phyloP scores from a whole-genome alignment of 2,329 filamentous ascomycete genomes.

The Pseudogymnoascus sp. region DNA sequence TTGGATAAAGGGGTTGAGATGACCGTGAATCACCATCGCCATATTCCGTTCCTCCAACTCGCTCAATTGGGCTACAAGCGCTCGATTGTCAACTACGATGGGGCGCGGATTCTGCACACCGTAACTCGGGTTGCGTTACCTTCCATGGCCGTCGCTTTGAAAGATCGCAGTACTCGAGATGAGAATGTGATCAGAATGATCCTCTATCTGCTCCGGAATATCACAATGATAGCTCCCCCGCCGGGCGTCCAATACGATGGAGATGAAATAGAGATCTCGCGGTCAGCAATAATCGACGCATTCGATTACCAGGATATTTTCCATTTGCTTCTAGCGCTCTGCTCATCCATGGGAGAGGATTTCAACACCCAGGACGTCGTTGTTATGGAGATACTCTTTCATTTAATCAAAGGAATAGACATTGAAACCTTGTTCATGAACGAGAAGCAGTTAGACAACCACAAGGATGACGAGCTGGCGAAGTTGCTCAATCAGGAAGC shows the following conservation, averaged over 20 bases:
- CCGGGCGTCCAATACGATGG: slow-evolving; percentile 66
- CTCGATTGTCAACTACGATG: slow-evolving; percentile 75
- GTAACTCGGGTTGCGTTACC: slow-evolving; percentile 75
- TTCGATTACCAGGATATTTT: slow-evolving; percentile 90
- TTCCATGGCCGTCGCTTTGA: slow-evolving; percentile 69
- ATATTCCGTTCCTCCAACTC: slow-evolving; percentile 80
- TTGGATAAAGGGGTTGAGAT: slow-evolving; percentile 72
- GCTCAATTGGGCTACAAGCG: slow-evolving; percentile 87
- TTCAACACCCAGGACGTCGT: slow-evolving; percentile 83
- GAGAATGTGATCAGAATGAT: slow-evolving; percentile 88
- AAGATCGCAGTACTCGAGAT: slow-evolving; percentile 69
- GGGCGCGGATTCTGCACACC: slow-evolving; percentile 67
- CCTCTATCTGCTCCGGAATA: slow-evolving; percentile 81
- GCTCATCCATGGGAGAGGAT: slow-evolving; percentile 89
- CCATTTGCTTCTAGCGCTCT: slow-evolving; percentile 72
- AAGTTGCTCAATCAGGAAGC: slow-evolving; percentile 72
- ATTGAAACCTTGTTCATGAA: slow-evolving; percentile 78
- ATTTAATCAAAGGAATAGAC: slow-evolving; percentile 84
- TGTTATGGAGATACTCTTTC: slow-evolving; percentile 87
- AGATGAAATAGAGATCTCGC: slow-evolving; percentile 83
- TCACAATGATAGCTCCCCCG: slow-evolving; percentile 73
- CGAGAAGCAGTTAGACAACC: slow-evolving; percentile 59
- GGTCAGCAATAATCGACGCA: slow-evolving; percentile 78
- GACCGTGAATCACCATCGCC: slow-evolving; percentile 87
- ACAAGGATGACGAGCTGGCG: slow-evolving; percentile 64